phyloP scores from a whole-genome alignment of 768 basidiomycete genomes.

The Lentinula raphanica region DNA sequence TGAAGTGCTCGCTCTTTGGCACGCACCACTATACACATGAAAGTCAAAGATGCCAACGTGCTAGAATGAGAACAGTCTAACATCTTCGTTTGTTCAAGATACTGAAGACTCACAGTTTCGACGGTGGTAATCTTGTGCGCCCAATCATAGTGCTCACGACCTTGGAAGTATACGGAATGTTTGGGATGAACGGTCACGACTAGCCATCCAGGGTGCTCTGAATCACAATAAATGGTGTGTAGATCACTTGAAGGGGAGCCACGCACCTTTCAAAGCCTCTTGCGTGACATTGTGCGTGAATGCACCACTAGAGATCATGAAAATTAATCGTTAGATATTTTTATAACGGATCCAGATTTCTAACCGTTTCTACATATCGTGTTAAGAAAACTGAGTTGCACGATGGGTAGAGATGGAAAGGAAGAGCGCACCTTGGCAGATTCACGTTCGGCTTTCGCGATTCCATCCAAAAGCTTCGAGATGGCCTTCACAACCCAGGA shows the following conservation, averaged over 20 bases:
- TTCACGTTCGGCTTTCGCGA: not conserved
- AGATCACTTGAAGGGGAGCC: not conserved
- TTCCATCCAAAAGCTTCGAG: not conserved
- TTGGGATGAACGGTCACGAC: not conserved
- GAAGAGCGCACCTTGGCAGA: not conserved
- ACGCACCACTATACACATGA: not conserved
- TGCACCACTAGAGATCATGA: not conserved
- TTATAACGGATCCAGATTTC: too few relatives aligned
- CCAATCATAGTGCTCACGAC: not conserved
- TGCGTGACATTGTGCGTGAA: not conserved
- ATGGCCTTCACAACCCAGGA: not conserved
- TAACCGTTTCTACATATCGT: not conserved
- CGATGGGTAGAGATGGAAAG: too few relatives aligned
- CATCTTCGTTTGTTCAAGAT: too few relatives aligned
- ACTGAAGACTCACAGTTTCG: not conserved
- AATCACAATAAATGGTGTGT: too few relatives aligned
- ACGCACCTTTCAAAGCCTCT: not conserved
- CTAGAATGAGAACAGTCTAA: not conserved
- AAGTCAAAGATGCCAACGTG: not conserved
- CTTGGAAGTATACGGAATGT: not conserved
- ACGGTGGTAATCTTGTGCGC: not conserved
- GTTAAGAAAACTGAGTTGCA: too few relatives aligned
- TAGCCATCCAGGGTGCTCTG: slow-evolving; percentile 4
- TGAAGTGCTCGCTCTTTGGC: too few relatives aligned
- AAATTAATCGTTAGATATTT: too few relatives aligned